Conservation (phyloP, 306 rosid species). For the Pyrus bretschneideri region DNA sequence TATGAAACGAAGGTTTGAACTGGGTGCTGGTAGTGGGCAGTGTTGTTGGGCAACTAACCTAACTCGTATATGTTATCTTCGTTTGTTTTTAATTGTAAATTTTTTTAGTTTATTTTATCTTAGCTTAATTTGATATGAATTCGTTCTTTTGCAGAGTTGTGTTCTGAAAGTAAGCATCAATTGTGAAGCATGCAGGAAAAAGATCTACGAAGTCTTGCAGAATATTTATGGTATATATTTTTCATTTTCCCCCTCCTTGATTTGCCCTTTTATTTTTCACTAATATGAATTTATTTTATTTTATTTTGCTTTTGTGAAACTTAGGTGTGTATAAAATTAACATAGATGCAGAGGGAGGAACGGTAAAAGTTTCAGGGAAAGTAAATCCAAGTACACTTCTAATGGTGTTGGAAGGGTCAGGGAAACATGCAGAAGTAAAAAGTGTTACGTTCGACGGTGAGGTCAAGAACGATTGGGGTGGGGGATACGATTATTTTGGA, state of each 20-base stretch:
- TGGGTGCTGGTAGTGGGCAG: neutral
- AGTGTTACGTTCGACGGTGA: conserved; percentile 37
- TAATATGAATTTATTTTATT: neutral
- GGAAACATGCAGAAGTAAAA: conserved; percentile 34
- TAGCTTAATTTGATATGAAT: neutral
- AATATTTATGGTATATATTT: conserved; percentile 35
- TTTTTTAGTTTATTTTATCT: neutral
- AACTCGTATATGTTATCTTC: no score
- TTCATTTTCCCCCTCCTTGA: neutral
- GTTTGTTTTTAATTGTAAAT: neutral
- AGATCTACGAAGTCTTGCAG: conserved; percentile 24
- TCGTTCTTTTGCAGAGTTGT: conserved; percentile 28
- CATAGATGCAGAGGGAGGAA: conserved; percentile 28
- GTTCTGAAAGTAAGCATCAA: conserved; percentile 27
- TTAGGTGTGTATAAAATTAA: conserved; percentile 25
- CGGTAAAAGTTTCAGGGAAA: conserved; percentile 29
- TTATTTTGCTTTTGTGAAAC: neutral
- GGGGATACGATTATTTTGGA: neutral
- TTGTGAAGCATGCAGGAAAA: conserved; percentile 35
- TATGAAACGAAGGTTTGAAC: no score
- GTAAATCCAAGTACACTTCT: conserved; percentile 32
- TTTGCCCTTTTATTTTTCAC: neutral
- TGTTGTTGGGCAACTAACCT: no score
- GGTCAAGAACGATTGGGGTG: neutral
- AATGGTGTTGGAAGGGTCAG: conserved; percentile 17